Evolutionary conservation across 805 yeast species (phyloP), one percentile per base, ranked within the genome.

Genomic region (Candida xyloterini): DNA sequence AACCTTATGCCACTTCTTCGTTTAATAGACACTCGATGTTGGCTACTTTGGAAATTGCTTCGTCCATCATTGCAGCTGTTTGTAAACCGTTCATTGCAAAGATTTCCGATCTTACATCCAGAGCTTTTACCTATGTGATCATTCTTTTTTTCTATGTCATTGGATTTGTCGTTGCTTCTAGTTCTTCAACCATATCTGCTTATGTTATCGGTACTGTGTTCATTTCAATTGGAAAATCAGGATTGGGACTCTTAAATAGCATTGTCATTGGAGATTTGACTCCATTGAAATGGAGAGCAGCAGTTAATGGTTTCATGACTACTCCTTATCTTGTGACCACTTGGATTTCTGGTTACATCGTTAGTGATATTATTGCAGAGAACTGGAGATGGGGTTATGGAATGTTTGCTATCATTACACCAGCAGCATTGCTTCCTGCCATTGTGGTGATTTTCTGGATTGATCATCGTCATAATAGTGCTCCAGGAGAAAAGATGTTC

Each of bases 301-400:
- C 57, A 14, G 30, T 50, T 11, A 34, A 23, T 15, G 40, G 53
- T 10, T 14, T 53, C 31, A 43, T 64, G 10, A 37, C 62, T 15
- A 42, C 66, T 9, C 76, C 76, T 18, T 70, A 56, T 44, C 48
- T 69, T 38, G 58, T 65, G 43, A 70, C 61, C 40, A 59, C 66
- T 15, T 71, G 72, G 72, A 53, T 66, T 42, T 51, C 70, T 13
- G 74, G 74, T 35, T 55, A 52, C 4, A 65, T 67, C 40, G 67
- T 54, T 7, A 46, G 51, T 3, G 55, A 58, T 24, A 53, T 71
- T 14, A 50, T 59, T 10, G 49, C 45, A 27, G 50, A 42, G 14
- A 63, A 66, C 38, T 74, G 79, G 79, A 61, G 75, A 51, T 67
- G 72, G 70, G 79, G 78, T 16, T 70, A 68, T 45, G 76, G 75